Percentiles rank a stretch among this genome's conserved stretches.
These are phyloP conservation scores for Botrytis cinerea DNA, from an alignment of 2,329 filamentous ascomycete genomes.

Conservation along the genomic window DNA sequence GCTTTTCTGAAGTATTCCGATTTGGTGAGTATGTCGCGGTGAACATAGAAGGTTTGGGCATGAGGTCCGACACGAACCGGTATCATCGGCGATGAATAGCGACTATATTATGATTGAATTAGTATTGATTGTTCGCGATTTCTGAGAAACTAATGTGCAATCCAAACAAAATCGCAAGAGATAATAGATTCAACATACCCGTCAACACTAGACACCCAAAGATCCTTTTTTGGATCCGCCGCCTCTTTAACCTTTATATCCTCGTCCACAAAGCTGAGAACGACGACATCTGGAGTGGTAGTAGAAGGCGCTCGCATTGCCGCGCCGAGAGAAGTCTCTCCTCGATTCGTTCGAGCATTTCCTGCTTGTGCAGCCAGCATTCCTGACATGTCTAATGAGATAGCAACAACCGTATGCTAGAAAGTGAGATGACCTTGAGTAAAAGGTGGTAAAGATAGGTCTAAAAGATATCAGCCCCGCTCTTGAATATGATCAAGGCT, in stretches of 20 bases:
- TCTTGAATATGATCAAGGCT: constrained; percentile 11
- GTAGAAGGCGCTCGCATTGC: constrained; percentile 47
- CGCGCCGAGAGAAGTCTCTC: constrained; percentile 43
- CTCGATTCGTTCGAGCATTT: constrained; percentile 13
- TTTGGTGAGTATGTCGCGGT: constrained; percentile 49
- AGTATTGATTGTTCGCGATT: neutral
- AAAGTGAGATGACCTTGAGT: neutral
- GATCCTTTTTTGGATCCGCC: constrained; percentile 48
- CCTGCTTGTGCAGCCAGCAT: constrained; percentile 7
- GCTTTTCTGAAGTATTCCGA: constrained; percentile 53
- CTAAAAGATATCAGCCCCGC: constrained; percentile 24
- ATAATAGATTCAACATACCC: constrained; percentile 44
- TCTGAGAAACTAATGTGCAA: neutral
- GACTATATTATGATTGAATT: constrained; percentile 37
- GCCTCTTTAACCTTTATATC: constrained; percentile 41
- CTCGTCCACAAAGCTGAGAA: constrained; percentile 43
- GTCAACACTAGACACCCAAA: constrained; percentile 53
- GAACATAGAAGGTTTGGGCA: constrained; percentile 51
- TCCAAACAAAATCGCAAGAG: constrained; percentile 4
- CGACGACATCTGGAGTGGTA: constrained; percentile 44
- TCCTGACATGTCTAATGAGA: neutral
- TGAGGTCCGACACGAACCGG: constrained; percentile 50
- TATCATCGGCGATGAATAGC: constrained; percentile 50
- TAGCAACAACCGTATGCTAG: neutral
- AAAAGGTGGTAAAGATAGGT: constrained; percentile 8